phyloP scores from a whole-genome alignment of 2,329 filamentous ascomycete species.

The Aschersonia sp. region DNA sequence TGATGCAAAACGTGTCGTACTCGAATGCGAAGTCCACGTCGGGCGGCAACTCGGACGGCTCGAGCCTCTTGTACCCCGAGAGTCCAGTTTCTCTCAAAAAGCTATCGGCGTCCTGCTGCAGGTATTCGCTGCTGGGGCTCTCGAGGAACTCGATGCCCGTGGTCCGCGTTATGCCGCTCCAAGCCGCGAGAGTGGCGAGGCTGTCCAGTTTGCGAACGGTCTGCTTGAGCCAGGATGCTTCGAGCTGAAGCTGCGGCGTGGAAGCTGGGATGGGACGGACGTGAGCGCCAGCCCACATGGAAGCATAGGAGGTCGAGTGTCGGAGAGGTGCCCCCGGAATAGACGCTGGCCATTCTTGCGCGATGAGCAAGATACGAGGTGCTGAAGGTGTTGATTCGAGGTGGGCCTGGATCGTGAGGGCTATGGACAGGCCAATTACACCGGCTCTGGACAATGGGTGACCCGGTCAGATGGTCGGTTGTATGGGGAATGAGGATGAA shows the following conservation, averaged over 20 bases:
- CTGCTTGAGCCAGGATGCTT: slow-evolving; percentile 16
- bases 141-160: slow-evolving; percentile 38
- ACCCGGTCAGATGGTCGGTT: background rate
- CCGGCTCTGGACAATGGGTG: slow-evolving; percentile 27
- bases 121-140: slow-evolving; percentile 23
- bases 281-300: slow-evolving; percentile 43
- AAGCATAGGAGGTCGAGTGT: slow-evolving; percentile 31
- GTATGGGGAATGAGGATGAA: background rate
- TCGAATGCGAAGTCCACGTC: slow-evolving; percentile 30
- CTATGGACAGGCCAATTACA: slow-evolving; percentile 35
- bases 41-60: slow-evolving; percentile 21
- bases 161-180: slow-evolving; percentile 31
- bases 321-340: slow-evolving; percentile 14
- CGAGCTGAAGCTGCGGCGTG: slow-evolving; percentile 15
- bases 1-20: slow-evolving; percentile 40
- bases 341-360: slow-evolving; percentile 20
- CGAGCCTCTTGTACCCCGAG: slow-evolving; percentile 13
- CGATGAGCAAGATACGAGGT: slow-evolving; percentile 11
- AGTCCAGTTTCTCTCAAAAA: slow-evolving; percentile 16
- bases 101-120: slow-evolving; percentile 10
- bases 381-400: slow-evolving; percentile 2
- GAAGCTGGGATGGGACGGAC: slow-evolving; percentile 32
- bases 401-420: slow-evolving; percentile 25
- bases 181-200: slow-evolving; percentile 11
- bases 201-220: slow-evolving; percentile 12